These are phyloP conservation scores for Aspergillus glaucus DNA, from an alignment of 2,329 filamentous ascomycete species.

Conservation along the genomic window DNA sequence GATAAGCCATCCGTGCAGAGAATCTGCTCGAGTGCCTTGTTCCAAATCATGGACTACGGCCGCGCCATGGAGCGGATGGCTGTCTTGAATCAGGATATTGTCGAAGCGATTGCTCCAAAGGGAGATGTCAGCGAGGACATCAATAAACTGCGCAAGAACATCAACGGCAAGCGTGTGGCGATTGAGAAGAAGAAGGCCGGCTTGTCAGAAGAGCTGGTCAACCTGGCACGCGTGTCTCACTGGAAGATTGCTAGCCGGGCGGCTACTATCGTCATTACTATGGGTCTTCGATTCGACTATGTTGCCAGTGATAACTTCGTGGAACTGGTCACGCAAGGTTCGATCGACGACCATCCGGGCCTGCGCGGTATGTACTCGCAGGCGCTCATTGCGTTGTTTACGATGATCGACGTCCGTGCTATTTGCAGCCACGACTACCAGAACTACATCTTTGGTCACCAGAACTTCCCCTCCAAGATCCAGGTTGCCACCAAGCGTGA, in stretches of 20 bases:
- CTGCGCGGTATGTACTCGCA: conserved; percentile 75
- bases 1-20: conserved; percentile 95
- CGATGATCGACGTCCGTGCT: conserved; percentile 79
- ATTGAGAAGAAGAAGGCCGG: conserved; percentile 80
- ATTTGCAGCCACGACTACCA: conserved; percentile 80
- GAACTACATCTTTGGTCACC: conserved; percentile 76
- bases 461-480: conserved; percentile 70
- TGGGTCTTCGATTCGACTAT: conserved; percentile 85
- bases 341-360: conserved; percentile 85
- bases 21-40: conserved; percentile 72
- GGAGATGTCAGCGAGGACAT: conserved; percentile 54
- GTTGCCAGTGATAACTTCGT: conserved; percentile 77
- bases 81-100: conserved; percentile 64
- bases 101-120: conserved; percentile 65
- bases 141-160: conserved; percentile 62
- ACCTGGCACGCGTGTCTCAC: conserved; percentile 70
- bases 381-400: conserved; percentile 72
- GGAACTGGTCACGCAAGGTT: conserved; percentile 71
- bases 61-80: conserved; percentile 82
- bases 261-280: conserved; percentile 81
- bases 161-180: conserved; percentile 64
- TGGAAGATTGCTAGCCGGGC: conserved; percentile 95
- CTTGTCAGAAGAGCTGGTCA: conserved; percentile 74
- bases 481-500: conserved; percentile 66
- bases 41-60: conserved; percentile 85